Conservation (phyloP, 2,329 filamentous ascomycete genomes). For the Cladophialophora psammophila region DNA sequence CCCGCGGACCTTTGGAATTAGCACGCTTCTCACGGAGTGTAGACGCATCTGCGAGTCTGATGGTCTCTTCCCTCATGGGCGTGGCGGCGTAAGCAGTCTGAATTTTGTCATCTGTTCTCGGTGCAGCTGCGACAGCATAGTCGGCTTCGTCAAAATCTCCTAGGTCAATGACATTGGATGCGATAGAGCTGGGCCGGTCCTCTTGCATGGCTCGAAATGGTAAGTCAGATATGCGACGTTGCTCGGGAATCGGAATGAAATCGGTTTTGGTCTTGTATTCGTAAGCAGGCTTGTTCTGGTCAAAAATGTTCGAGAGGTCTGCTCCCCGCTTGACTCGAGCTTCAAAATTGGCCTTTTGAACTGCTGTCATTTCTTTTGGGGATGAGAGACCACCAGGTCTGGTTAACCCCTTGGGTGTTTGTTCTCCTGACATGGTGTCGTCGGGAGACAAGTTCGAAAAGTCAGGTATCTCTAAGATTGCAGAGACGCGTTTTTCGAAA, state of each 20-base stretch:
- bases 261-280: slow-evolving; percentile 63
- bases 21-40: slow-evolving; percentile 65
- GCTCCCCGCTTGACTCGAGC: slow-evolving; percentile 64
- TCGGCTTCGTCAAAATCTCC: slow-evolving; percentile 58
- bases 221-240: slow-evolving; percentile 61
- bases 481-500: slow-evolving; percentile 62
- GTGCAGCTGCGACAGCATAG: slow-evolving; percentile 52
- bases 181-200: slow-evolving; percentile 53
- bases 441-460: slow-evolving; percentile 52
- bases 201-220: slow-evolving; percentile 52
- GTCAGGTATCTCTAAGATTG: slow-evolving; percentile 47
- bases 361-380: slow-evolving; percentile 49
- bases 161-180: slow-evolving; percentile 60
- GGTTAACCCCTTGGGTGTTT: slow-evolving; percentile 44
- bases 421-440: slow-evolving; percentile 52
- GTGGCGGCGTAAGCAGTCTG: slow-evolving; percentile 58
- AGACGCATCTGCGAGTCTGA: slow-evolving; percentile 60
- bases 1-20: slow-evolving; percentile 54
- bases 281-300: slow-evolving; percentile 64
- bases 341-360: slow-evolving; percentile 63
- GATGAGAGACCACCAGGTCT: slow-evolving; percentile 32
- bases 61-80: slow-evolving; percentile 50
- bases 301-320: slow-evolving; percentile 65
- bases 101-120: slow-evolving; percentile 55
- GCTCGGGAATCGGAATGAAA: slow-evolving; percentile 54